phyloP scores from a whole-genome alignment of 1,139 yeast species.

The Saccharomycopsis hybrid region DNA sequence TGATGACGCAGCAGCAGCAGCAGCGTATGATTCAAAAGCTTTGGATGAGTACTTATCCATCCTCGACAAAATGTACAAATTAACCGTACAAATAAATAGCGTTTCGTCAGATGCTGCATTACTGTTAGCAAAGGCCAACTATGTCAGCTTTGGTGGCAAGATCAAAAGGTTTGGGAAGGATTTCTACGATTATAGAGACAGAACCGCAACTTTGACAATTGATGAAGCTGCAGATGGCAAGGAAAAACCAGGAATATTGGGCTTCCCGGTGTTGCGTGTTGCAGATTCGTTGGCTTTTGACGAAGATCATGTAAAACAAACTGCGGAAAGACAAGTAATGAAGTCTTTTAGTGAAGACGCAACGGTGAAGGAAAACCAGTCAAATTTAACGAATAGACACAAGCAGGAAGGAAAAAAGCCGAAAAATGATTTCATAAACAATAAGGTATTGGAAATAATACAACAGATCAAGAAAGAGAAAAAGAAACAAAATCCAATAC shows the following conservation, averaged over 20 bases:
- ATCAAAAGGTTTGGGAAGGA: slow-evolving; percentile 14
- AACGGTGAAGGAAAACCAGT: too few species aligned
- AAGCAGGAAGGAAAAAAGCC: slow-evolving; percentile 1
- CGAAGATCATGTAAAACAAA: background rate
- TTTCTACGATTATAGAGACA: slow-evolving; percentile 16
- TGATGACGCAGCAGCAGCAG: too few species aligned
- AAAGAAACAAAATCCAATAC: slow-evolving; percentile 15
- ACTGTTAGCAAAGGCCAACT: slow-evolving; percentile 16
- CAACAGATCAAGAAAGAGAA: background rate
- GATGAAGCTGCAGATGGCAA: background rate
- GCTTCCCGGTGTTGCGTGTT: too few species aligned
- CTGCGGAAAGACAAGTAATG: too few species aligned
- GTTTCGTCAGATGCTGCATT: slow-evolving; percentile 3
- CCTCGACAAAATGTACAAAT: slow-evolving; percentile 13
- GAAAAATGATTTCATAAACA: background rate
- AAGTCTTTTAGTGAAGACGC: too few species aligned
- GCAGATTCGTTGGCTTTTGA: background rate
- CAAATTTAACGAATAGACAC: background rate
- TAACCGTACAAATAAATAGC: slow-evolving; percentile 11
- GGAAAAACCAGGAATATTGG: too few species aligned
- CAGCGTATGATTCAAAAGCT: too few species aligned
- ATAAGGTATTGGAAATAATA: background rate
- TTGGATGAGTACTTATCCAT: slow-evolving; percentile 7
- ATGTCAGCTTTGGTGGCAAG: slow-evolving; percentile 4
- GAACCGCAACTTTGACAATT: slow-evolving; percentile 3